Base-by-base conservation (phyloP, 768 basidiomycete species). In the Pleurotus pulmonarius region DNA sequence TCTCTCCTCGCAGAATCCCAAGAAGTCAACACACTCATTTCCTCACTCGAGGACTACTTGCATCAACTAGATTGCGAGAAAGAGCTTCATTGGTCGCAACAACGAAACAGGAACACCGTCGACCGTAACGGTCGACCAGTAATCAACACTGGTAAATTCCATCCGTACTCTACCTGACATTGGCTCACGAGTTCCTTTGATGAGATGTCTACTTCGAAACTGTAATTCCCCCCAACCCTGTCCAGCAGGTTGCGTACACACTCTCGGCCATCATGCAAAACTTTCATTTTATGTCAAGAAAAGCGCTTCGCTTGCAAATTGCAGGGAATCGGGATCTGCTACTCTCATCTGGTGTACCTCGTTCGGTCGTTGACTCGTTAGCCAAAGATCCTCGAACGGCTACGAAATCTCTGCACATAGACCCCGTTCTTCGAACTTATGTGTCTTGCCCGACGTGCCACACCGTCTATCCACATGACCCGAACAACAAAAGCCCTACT, bases 371-470 rank as follows among this genome's bases (percentile, higher is more conserved):
- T 3, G 49, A 34, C 2, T 2, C 49, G 4, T 57, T 69, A 12
- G 63, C 64, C 0, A 62, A 60, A 22, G 69, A 71, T 56, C 66
- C 66, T 13, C 49, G 60, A 8, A 59, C 65, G 1, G 40, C 49
- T 22, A 25, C 56, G 9, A 15, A 18, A n/a, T 47, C 46, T 6
- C 13, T 47, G 13, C 20, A 59, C 51, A 52, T 73, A 3, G 65
- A 70, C 34, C 65, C 70, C 0, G 49, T 63, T 11, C 61, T 61
- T 1, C 51, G 44, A 0, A 49, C 57, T 12, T 69, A 60, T 54
- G 4, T 69, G 0, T 60, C 46, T 18, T 73, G 71, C 45, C 61
- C 63, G 4, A 44, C 2, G 0, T 73, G 70, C 51, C 64, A 63
- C 46, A 49, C 44, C 5, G 43, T 69, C 1, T 64, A 62, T 43